Conservation (phyloP, 2,329 filamentous ascomycete species). For the Akanthomyces uredinophilus region DNA sequence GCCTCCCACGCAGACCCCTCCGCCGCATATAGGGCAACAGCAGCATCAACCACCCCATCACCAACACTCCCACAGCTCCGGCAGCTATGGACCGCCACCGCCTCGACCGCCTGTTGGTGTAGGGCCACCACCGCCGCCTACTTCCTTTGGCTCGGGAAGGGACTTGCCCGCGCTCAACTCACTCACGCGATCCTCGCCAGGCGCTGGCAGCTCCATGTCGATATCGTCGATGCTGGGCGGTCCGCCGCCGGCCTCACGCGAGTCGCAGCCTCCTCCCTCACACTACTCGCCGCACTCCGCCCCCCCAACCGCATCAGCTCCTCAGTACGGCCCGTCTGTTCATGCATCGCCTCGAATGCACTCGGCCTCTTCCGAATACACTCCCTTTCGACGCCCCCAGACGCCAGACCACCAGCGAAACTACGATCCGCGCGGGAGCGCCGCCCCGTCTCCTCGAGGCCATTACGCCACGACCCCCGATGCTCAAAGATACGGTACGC, state of each 20-base stretch:
- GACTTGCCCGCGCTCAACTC: slow-evolving; percentile 48
- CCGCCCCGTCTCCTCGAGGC: slow-evolving; percentile 44
- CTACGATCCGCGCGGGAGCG: slow-evolving; percentile 44
- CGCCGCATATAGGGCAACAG: slow-evolving; percentile 28
- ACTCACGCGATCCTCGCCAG: slow-evolving; percentile 41
- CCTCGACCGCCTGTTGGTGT: slow-evolving; percentile 39
- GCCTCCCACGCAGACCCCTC: slow-evolving; percentile 41
- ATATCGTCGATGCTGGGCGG: slow-evolving; percentile 57
- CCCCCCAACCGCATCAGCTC: slow-evolving; percentile 36
- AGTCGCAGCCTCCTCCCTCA: slow-evolving; percentile 34
- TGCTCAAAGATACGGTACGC: slow-evolving; percentile 51
- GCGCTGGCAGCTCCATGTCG: slow-evolving; percentile 52
- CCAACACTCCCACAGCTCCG: slow-evolving; percentile 23
- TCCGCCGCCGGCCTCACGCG: slow-evolving; percentile 39
- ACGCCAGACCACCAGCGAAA: slow-evolving; percentile 64
- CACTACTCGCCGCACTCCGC: slow-evolving; percentile 41
- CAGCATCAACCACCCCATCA: slow-evolving; percentile 26
- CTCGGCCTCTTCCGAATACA: slow-evolving; percentile 53
- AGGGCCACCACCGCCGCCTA: slow-evolving; percentile 39
- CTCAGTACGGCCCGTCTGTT: slow-evolving; percentile 42
- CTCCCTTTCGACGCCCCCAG: slow-evolving; percentile 60
- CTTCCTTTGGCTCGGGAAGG: slow-evolving; percentile 44
- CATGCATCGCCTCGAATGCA: slow-evolving; percentile 54
- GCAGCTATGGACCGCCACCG: slow-evolving; percentile 40
- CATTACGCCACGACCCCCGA: slow-evolving; percentile 54